Base-by-base conservation (phyloP, 768 basidiomycete species). In the Rhodotorula paludigena region DNA sequence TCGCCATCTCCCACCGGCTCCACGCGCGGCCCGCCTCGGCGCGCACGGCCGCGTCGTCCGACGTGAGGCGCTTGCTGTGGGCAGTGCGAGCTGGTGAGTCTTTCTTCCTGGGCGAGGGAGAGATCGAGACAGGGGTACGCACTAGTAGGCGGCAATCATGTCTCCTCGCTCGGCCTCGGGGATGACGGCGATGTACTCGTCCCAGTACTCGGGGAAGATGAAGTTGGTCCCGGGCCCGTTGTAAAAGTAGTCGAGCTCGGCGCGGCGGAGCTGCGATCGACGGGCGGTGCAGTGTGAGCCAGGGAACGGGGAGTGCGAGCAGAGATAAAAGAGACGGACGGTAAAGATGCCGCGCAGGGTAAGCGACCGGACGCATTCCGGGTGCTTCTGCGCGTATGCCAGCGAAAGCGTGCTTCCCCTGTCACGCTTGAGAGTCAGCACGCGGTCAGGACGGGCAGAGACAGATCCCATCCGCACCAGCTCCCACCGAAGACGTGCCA, bases 401-500 rank as follows among this genome's bases (percentile, higher is more conserved):
- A 71, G 39, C 85, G 49, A 83, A 18, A 97, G 82, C 7, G 92
- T 93, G 8, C 90, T 92, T 5, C 93, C 92, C 58, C 42, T 36
- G 59, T 10, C 2, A 6, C 36, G 28, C 33, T n/a, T 3, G 6
- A 9, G 2, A 25, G 20, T 51, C 18, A 59, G 57, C 28, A 18
- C 16, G n/a, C 14, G 2, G 16, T 47, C 45, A 30, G 35, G 41
- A 11, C 12, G 41, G 12, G 20, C 41, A 20, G 11, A 42, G 41
- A 20, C 41, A 42, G 11, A 42, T 42, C 11, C 41, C 20, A n/a
- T n/a, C n/a, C 52, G 16, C 30, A 62, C 89, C 92, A 56, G 88
- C 36, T 90, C 15, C 92, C 92, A 36, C 93, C 93, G 76, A 97
- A 96, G 35, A 96, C 89, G 63, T 93, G 86, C 92, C 92, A 96